Evolutionary conservation across 768 basidiomycete species (phyloP), one percentile per base, ranked within the genome.

Genomic region (Collybia mongolica): DNA sequence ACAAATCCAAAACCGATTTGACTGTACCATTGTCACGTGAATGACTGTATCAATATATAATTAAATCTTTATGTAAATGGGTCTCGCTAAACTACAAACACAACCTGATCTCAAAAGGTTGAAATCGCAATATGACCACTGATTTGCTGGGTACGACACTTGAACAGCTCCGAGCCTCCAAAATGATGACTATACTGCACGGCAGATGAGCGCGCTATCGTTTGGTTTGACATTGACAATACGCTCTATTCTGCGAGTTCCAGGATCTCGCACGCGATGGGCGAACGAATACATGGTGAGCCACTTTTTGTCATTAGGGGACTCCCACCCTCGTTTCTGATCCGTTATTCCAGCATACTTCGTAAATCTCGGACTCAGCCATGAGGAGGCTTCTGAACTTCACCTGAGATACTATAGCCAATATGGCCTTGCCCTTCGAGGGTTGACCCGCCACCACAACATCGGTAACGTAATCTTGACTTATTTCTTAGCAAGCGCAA

Each of bases 221-320:
- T 90, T 44, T 93, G 84, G 80, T 82, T 93, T 53, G 91, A 93
- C 61, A 90, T 93, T 51, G 92, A 93, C 67, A 93, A 94, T 59
- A 92, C 90, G 2, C 75, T 94, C 14, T 94, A 93, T 65, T 88
- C 90, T 6, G 81, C 88, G 0, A 84, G 79, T 57, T 73, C 83
- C 17, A 82, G 76, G 64, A 89, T 93, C 46, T 83, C 85, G 3
- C 81, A 88, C 54, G 84, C 80, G 15, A 93, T 94, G 92, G 84
- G 85, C 11, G 66, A 83, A 53, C 80, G 82, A 45, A 93, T 93
- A 44, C 89, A 91, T 59, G 81, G 91, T 86, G 57, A 28, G 32
- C 39, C 6, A 24, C 39, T 41, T 19, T 7, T 22, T 2, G 14
- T 6, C n/a, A 26, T 17, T 14, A 9, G 11, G 11, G 11, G 3